Evolutionary conservation across 2,329 filamentous ascomycete genomes (phyloP), one percentile per base, ranked within the genome.

Genomic region (Pyricularia pennisetigena): DNA sequence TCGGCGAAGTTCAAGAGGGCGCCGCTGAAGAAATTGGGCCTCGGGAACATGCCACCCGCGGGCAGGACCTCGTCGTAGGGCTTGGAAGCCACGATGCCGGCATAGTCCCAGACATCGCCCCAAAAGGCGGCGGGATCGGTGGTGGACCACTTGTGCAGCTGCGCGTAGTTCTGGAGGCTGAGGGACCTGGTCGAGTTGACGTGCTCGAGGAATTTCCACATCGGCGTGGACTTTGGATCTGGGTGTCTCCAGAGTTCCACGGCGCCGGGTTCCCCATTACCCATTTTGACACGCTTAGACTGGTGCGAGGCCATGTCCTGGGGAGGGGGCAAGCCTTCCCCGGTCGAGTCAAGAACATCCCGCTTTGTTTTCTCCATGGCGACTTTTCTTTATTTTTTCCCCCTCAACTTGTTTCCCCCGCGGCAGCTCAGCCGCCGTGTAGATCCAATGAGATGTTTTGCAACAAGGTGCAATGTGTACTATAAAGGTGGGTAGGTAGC

Each of bases 1-100:
- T 98, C 92, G 29, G 94, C 94, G 76, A 97, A 98, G 78, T 98
- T 99, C 71, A 98, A 83, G 69, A 83, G 88, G 16, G 91, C 86
- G 10, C 89, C 90, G 68, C 87, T 78, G 77, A 97, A 98, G 82
- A 97, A 98, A 69, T 88, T 82, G 8, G 94, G 94, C 28, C 93
- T 88, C 28, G 94, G 94, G 74, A 93, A 98, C 85, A 98, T 91
- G 6, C 88, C 85, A 68, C 86, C 78, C 59, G 84, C 76, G 28
- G 90, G 86, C 23, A 97, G 81, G 61, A 91, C 90, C 79, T 85
- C 77, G 29, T 83, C 79, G 75, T 86, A 94, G 8, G 82, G 78
- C 73, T 81, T 82, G 28, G 90, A 90, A 5, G 91, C 87, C 71
- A 83, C 88, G 72, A 98, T 85, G 62, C 90, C 90, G 2, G 91